Evolutionary conservation across 2,329 filamentous ascomycete species (phyloP), one percentile per base, ranked within the genome.

Genomic region (Colletotrichum sp.): DNA sequence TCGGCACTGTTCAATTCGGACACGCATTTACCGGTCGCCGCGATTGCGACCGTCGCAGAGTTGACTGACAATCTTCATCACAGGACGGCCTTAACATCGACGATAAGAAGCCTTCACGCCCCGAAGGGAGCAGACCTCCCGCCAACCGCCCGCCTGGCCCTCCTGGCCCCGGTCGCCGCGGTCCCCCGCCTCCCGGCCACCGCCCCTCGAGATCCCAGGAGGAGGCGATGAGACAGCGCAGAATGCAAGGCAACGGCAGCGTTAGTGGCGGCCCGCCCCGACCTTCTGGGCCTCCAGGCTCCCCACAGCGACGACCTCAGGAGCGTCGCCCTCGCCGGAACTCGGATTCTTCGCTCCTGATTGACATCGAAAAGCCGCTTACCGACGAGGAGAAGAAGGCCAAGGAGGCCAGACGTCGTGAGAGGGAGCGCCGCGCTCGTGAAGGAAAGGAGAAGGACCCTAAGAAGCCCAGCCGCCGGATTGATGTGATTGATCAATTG

Each of bases 401-500:
- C 8, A 87, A 86, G 28, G 88, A 89, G 39, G 78, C 81, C 62
- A 83, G 84, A 75, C 90, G 92, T 27, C 89, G 90, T 60, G 90
- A 91, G 71, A 87, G 88, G 64, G 86, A 88, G 77, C 84, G 86
- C 78, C 86, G 88, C 55, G 85, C 91, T 75, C 88, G 89, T 48
- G 89, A 91, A 75, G 77, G 78, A 30, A 82, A 84, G 74, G 89
- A 89, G 75, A 89, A 86, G 78, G 88, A 89, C 80, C 80, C 85
- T 13, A 89, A 89, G 74, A 84, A 85, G 65, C 83, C 86, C 15
- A 89, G 85, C 79, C 84, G 87, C 69, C 89, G 89, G 78, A 85
- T 98, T 78, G 97, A 99, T 83, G 91, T 98, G 61, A 98, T 99
- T 81, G 97, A 99, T 86, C 96, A 98, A 84, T 88, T 99, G 78